Evolutionary conservation across 768 basidiomycete species (phyloP).

Genomic region (Dentipellis sp.): DNA sequence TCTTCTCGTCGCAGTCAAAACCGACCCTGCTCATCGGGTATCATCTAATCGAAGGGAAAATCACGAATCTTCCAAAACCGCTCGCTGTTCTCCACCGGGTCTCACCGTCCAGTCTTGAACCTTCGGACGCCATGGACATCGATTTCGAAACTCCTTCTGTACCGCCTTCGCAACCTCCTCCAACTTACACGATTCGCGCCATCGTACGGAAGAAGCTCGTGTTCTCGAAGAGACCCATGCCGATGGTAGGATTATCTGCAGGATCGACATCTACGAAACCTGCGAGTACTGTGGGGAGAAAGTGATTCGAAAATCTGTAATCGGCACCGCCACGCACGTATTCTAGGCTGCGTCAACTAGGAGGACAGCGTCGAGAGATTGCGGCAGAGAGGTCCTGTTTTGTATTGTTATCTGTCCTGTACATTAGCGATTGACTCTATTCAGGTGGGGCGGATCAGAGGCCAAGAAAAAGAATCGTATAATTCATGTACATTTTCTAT

Average conservation of each 20-base stretch:
- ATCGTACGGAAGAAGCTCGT: conserved; percentile 76
- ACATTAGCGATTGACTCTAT: too few relatives aligned
- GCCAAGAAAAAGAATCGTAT: too few relatives aligned
- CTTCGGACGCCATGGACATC: conserved; percentile 10
- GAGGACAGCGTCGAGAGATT: too few relatives aligned
- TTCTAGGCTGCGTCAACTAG: too few relatives aligned
- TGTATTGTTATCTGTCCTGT: too few relatives aligned
- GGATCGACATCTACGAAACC: neutral
- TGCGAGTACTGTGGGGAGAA: neutral
- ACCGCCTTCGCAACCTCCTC: conserved; percentile 4
- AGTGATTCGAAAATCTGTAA: neutral
- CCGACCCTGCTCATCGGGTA: conserved; percentile 79
- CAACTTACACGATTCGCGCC: conserved; percentile 36
- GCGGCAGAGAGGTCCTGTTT: too few relatives aligned
- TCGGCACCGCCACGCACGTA: too few relatives aligned
- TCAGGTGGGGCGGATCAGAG: too few relatives aligned
- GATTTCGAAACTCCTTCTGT: conserved; percentile 12
- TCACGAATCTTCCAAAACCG: conserved; percentile 68
- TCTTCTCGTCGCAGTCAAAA: conserved; percentile 41
- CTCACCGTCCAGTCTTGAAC: neutral
- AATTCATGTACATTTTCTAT: too few relatives aligned
- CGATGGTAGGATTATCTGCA: conserved; percentile 33
- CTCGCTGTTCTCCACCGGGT: conserved; percentile 62
- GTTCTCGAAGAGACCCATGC: conserved; percentile 79
- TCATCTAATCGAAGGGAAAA: conserved; percentile 84